Percentiles rank a stretch among this genome's conserved stretches.
Evolutionary conservation across 1,284 basidiomycete species (phyloP).

Genomic region (Neolentinus lepideus): DNA sequence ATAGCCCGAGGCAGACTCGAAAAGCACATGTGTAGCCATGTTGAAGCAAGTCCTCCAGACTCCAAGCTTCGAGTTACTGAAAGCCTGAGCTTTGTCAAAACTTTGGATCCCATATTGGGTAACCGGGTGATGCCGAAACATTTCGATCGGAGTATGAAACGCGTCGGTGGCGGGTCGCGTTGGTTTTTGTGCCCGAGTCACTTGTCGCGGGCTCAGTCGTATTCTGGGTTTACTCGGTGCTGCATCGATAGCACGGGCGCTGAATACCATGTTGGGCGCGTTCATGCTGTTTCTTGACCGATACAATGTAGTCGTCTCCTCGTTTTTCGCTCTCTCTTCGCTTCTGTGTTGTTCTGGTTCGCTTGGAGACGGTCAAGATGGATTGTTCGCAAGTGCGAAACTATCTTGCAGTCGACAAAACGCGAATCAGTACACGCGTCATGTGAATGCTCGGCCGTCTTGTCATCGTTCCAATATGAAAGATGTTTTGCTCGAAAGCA

Average conservation of each 20-base stretch:
- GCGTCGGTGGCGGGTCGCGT: neutral
- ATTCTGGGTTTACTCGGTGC: neutral
- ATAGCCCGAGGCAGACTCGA: slow-evolving; percentile 94
- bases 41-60: slow-evolving; percentile 18
- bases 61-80: slow-evolving; percentile 8
- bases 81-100: neutral
- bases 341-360: neutral
- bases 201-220: neutral
- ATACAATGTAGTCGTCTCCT: neutral
- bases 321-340: neutral
- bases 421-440: too few relatives aligned
- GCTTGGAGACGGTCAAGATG: neutral
- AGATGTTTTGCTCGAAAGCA: neutral
- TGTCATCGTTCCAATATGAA: too few relatives aligned
- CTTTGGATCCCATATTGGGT: neutral
- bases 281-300: neutral
- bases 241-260: neutral
- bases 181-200: neutral
- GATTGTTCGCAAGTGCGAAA: neutral
- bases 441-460: too few relatives aligned
- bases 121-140: neutral
- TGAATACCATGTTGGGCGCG: neutral
- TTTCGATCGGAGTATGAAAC: neutral
- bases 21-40: slow-evolving; percentile 85
- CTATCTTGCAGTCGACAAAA: too few relatives aligned